A percentile compares a stretch with the other conserved stretches of the same genome.
Conservation (phyloP, 2,329 filamentous ascomycete species). For the Herpotrichia juniperi region DNA sequence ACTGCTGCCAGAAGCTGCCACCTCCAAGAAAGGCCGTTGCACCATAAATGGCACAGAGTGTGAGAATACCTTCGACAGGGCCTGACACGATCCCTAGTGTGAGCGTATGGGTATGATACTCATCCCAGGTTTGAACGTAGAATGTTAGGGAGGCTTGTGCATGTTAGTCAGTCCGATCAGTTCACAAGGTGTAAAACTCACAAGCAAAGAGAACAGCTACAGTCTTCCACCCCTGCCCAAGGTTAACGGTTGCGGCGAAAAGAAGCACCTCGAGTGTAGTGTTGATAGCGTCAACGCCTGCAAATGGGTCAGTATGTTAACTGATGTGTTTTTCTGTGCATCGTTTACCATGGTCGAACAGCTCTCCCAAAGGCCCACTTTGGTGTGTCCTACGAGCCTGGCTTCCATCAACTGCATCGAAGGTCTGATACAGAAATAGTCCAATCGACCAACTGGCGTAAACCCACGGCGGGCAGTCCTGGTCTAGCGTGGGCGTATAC, state of each 20-base stretch:
- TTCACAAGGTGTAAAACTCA: constrained; percentile 43
- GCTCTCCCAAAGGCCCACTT: constrained; percentile 90
- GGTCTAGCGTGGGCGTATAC: constrained; percentile 93
- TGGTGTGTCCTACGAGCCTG: constrained; percentile 92
- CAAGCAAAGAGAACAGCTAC: constrained; percentile 82
- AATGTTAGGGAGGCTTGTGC: constrained; percentile 84
- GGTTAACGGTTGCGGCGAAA: constrained; percentile 90
- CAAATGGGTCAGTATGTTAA: constrained; percentile 2
- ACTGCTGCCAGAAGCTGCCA: constrained; percentile 90
- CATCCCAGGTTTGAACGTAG: constrained; percentile 98
- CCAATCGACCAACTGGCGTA: constrained; percentile 91
- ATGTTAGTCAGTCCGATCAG: constrained; percentile 8
- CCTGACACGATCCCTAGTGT: constrained; percentile 92
- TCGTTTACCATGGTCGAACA: constrained; percentile 84
- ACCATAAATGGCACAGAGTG: constrained; percentile 79
- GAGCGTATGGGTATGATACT: constrained; percentile 96
- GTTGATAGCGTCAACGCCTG: constrained; percentile 89
- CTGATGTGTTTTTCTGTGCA: not conserved
- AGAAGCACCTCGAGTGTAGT: constrained; percentile 92
- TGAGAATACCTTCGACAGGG: constrained; percentile 91
- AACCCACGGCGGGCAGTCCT: constrained; percentile 93
- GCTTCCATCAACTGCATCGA: constrained; percentile 93
- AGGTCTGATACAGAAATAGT: constrained; percentile 95
- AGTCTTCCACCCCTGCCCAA: constrained; percentile 91
- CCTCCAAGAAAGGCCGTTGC: constrained; percentile 86